Conservation (phyloP, 306 rosid genomes). For the Prunus mongolica region DNA sequence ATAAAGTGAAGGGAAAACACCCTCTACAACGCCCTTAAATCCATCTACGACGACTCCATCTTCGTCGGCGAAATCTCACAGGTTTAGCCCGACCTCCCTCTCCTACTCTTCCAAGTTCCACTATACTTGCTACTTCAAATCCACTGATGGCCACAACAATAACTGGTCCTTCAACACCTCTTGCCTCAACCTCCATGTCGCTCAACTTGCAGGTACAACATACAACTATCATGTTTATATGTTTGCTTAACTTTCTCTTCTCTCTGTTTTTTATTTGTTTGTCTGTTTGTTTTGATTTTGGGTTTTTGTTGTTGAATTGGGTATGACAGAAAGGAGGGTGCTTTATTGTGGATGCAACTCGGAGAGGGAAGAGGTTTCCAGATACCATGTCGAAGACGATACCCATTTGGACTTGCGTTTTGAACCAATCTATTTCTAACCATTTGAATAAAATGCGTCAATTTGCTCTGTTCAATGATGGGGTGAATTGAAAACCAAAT, state of each 20-base stretch:
- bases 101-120: conserved; percentile 61
- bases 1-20: conserved; percentile 66
- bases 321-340: conserved; percentile 90
- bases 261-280: background rate
- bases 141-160: conserved; percentile 93
- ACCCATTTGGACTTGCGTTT: conserved; percentile 87
- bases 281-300: background rate
- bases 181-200: conserved; percentile 84
- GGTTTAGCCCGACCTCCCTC: conserved; percentile 92
- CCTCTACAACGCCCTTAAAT: conserved; percentile 79
- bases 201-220: conserved; percentile 66
- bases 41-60: conserved; percentile 75
- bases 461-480: conserved; percentile 10
- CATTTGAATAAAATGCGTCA: conserved; percentile 31
- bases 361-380: conserved; percentile 87
- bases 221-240: too few relatives aligned
- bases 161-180: conserved; percentile 81
- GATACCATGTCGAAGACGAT: conserved; percentile 96
- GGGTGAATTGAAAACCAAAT: conserved; percentile 31
- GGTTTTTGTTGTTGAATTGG: conserved; percentile 25
- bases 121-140: conserved; percentile 83
- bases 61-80: conserved; percentile 69
- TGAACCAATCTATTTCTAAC: conserved; percentile 60
- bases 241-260: background rate
- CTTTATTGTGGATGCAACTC: conserved; percentile 81